Base-by-base conservation (phyloP, 1,284 basidiomycete species). In the Thecaphora thlaspeos region DNA sequence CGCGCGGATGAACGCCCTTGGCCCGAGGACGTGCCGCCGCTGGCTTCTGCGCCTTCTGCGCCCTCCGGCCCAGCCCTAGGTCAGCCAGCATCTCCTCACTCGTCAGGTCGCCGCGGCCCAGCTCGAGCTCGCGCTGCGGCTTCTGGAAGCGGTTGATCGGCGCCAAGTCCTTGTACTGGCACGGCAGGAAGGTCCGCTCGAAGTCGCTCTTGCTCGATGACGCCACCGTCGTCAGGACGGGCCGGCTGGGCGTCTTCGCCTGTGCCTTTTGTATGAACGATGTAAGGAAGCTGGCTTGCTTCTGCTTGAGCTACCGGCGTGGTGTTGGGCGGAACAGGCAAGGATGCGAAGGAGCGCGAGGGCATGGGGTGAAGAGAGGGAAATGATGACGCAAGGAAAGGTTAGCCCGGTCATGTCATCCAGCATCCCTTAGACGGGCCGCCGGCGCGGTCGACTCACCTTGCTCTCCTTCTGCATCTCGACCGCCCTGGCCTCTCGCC, bases 381-480 rank as follows among this genome's bases (percentile, higher is more conserved):
- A n/a, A n/a, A n/a, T n/a, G n/a, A n/a, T n/a, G n/a, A n/a, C n/a
- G n/a, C n/a, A n/a, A n/a, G n/a, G n/a, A n/a, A n/a, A n/a, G n/a
- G n/a, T n/a, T n/a, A n/a, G n/a, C n/a, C n/a, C n/a, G n/a, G n/a
- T n/a, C n/a, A n/a, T n/a, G n/a, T n/a, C n/a, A n/a, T n/a, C n/a
- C n/a, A n/a, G n/a, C n/a, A n/a, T n/a, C n/a, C n/a, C n/a, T n/a
- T n/a, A n/a, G n/a, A n/a, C n/a, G n/a, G n/a, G n/a, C 26, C 26
- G 26, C 11, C 7, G 26, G 26, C 5, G 26, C 5, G 7, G 26
- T 28, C 26, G 26, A 28, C 62, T 52, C 75, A 87, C 87, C 81
- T 86, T 87, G 4, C 83, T 82, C 37, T 76, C 78, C 57, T 84
- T 87, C 61, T 86, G 61, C 12, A 45, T 48, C 45, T 71, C 67